A percentile compares a stretch with the other conserved stretches of the same genome.
Conservation (phyloP, 1,139 yeast species). For the Suhomyces kunorum region DNA sequence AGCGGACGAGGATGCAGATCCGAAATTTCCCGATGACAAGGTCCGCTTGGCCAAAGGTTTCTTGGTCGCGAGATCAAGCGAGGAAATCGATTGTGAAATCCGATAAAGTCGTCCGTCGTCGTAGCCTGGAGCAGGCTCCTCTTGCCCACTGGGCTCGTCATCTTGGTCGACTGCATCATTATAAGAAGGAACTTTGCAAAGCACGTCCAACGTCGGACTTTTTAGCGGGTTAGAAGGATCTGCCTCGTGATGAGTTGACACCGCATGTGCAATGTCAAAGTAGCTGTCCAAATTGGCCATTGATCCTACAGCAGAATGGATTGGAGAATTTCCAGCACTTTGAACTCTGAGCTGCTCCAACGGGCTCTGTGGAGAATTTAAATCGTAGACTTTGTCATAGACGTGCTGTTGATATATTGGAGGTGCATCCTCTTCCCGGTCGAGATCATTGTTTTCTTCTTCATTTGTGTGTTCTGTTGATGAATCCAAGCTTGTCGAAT, state of each 20-base stretch:
- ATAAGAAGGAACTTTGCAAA: conserved; percentile 39
- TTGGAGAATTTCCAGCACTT: conserved; percentile 18
- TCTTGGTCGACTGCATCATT: conserved; percentile 38
- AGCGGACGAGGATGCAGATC: conserved; percentile 1
- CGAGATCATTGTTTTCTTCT: conserved; percentile 27
- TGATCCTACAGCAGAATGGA: conserved; percentile 23
- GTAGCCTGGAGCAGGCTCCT: conserved; percentile 39
- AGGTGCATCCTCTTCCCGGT: conserved; percentile 39
- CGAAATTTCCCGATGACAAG: conserved; percentile 1
- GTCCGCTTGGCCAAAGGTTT: conserved; percentile 1
- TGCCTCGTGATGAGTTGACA: background rate
- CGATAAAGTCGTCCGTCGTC: conserved; percentile 6
- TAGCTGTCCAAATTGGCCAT: conserved; percentile 25
- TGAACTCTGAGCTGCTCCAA: conserved; percentile 39
- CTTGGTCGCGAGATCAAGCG: conserved; percentile 9
- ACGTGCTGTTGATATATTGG: conserved; percentile 44
- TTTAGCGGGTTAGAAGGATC: conserved; percentile 1
- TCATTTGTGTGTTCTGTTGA: conserved; percentile 18
- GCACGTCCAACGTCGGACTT: conserved; percentile 24
- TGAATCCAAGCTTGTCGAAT: conserved; percentile 1
- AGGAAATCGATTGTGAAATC: conserved; percentile 5
- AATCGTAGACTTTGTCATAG: conserved; percentile 40
- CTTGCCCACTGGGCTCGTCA: conserved; percentile 22
- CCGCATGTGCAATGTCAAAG: conserved; percentile 27
- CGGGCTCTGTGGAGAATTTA: conserved; percentile 39